A percentile compares a stretch with the other conserved stretches of the same genome.
These are phyloP conservation scores for Albatrellus ellisii DNA, from an alignment of 768 basidiomycete genomes.

Conservation along the genomic window DNA sequence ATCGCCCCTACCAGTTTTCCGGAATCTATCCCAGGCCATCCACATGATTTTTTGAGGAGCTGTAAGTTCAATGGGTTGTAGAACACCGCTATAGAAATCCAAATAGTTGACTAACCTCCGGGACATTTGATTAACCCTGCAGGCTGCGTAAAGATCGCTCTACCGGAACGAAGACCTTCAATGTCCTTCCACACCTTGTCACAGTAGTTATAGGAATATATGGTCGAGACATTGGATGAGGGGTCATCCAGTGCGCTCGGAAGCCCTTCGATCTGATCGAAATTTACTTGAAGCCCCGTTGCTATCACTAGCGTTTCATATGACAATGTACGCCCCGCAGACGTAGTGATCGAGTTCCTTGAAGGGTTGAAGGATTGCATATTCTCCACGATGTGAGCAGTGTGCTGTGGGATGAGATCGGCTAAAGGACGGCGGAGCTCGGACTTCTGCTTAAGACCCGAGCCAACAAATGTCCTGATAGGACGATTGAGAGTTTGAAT, in stretches of 20 bases:
- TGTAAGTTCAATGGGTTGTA: conserved; percentile 16
- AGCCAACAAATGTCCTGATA: conserved; percentile 78
- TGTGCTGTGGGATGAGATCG: conserved; percentile 61
- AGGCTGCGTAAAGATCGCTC: conserved; percentile 92
- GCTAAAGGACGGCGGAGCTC: conserved; percentile 53
- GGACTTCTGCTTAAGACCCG: conserved; percentile 67
- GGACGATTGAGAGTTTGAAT: neutral
- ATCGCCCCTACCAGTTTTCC: conserved; percentile 41
- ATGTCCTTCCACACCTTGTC: conserved; percentile 86
- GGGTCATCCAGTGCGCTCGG: conserved; percentile 65
- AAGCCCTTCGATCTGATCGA: conserved; percentile 61
- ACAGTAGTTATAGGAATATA: conserved; percentile 83
- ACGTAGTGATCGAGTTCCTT: conserved; percentile 59
- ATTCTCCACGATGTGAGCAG: conserved; percentile 58
- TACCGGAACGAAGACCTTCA: conserved; percentile 58
- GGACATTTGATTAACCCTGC: conserved; percentile 90
- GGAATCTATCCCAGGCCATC: conserved; percentile 86
- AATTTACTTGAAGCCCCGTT: conserved; percentile 81
- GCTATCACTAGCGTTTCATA: conserved; percentile 89
- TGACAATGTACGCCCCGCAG: conserved; percentile 49
- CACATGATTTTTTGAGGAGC: conserved; percentile 92
- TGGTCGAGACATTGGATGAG: conserved; percentile 73
- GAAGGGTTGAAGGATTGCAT: conserved; percentile 66
- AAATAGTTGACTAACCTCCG: conserved; percentile 40
- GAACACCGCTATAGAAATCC: neutral